phyloP scores from a whole-genome alignment of 116 monocot genomes.

The Zostera marina region DNA sequence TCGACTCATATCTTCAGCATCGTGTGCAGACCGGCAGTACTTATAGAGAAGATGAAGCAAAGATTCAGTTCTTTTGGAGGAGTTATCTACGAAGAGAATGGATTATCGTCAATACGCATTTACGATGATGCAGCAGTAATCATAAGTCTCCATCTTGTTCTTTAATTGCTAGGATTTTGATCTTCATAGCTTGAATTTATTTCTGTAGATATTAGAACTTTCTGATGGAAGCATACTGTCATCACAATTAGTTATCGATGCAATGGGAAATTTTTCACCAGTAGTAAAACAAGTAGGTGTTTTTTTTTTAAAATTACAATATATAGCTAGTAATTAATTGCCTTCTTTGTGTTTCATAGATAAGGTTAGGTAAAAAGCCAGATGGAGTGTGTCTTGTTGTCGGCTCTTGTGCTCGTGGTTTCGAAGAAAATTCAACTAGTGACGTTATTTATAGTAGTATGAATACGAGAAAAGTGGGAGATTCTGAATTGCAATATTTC shows the following conservation, averaged over 20 bases:
- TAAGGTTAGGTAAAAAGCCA: conserved; percentile 66
- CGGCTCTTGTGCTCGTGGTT: conserved; percentile 75
- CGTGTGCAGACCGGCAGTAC: conserved; percentile 51
- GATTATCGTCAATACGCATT: conserved; percentile 40
- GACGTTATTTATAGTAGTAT: conserved; percentile 80
- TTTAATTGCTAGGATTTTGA: not conserved
- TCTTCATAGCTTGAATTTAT: not conserved
- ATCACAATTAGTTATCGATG: conserved; percentile 63
- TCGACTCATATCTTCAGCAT: not conserved
- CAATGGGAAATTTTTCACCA: conserved; percentile 98
- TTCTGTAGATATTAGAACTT: conserved; percentile 42
- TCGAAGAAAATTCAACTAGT: conserved; percentile 56
- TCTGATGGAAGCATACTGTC: conserved; percentile 53
- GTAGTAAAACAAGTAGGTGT: conserved; percentile 26
- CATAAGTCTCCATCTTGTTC: no score
- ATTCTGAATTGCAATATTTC: conserved; percentile 56
- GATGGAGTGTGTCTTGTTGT: conserved; percentile 98
- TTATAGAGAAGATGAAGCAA: conserved; percentile 61
- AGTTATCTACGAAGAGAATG: conserved; percentile 44
- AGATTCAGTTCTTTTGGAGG: conserved; percentile 66
- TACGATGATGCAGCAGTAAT: conserved; percentile 72
- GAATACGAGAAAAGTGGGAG: conserved; percentile 31
- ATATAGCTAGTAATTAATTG: not conserved
- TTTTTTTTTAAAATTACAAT: conserved; percentile 5
- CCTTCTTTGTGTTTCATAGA: conserved; percentile 25